Base-by-base conservation (phyloP, 2,329 filamentous ascomycete genomes). In the Epichloe sibirici region DNA sequence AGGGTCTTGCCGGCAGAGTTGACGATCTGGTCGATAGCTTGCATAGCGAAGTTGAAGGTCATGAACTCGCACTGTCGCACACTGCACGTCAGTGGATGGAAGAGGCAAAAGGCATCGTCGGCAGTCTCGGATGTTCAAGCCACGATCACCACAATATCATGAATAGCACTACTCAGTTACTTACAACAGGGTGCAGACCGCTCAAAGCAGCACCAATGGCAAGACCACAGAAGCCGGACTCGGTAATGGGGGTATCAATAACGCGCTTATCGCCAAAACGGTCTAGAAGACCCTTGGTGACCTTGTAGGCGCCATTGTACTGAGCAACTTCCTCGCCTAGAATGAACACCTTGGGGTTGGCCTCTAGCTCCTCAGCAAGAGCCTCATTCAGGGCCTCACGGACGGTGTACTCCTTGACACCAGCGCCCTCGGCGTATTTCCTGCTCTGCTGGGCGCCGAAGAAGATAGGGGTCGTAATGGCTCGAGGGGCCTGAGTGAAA, bases 21-120 rank as follows among this genome's bases (percentile, higher is more conserved):
- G 82, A 98, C 90, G 69, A 98, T 88, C 72, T 98, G 93, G 71
- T 98, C 93, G 72, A 98, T 98, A 69, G 93, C 89, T 77, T 98
- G 93, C 93, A 98, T 98, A 72, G 93, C 91, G 70, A 97, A 97
- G 82, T 98, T 98, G 83, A 95, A 97, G 66, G 93, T 98, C 93
- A 98, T 98, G 81, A 98, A 98, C 77, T 98, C 93, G 81, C 87
- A 93, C 88, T 93, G 60, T 51, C 8, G 56, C 4, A 21, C 25
- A 25, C 13, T 25, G 37, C 21, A 31, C 21, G 47, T 39, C 28
- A 53, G 44, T 21, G 45, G 56, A 49, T 52, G 53, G 49, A 28
- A 9, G 12, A 34, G 21, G 13, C n/a, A 48, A 45, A 8, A 23
- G 42, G 43, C 43, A 12, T 38, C 13, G 17, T 38, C 13, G 17